Evolutionary conservation across 306 rosid genomes (phyloP), one percentile per base, ranked within the genome.

Genomic region (Ormosia semicastrata): DNA sequence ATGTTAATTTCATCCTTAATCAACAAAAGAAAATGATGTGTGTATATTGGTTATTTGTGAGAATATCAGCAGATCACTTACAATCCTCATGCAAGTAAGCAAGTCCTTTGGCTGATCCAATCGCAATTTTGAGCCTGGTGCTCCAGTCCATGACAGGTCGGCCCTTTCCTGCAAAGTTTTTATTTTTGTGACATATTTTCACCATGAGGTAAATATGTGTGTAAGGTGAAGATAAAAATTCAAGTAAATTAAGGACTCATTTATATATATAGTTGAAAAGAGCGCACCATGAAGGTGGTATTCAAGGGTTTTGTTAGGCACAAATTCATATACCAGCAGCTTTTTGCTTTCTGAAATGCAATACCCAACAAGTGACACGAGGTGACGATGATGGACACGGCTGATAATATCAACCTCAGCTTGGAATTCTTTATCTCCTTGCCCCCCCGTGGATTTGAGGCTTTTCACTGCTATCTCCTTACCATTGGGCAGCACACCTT

Each of bases 71-170:
- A 17, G 30, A 66, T 11, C 12, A 77, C 93, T 86, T 65, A 95
- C 99, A 93, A 73, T 95, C 99, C 89, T 95, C 99, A 6, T 95
- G 99, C 85, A 95, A 84, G 83, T 93, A 95, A 49, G 99, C 96
- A 67, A 95, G 93, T 24, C 99, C 99, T 79, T 95, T 95, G 32
- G 98, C 98, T 2, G 97, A 78, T 77, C 99, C 98, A 64, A 90
- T 33, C 0, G 98, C 97, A 43, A 95, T 92, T 81, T 83, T 92
- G 57, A 92, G 59, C 82, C 99, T 90, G 4, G 83, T 85, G 11
- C 8, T 7, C 98, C 99, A 95, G 8, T 90, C 90, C 92, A 95
- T 58, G 1, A 88, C 78, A n/a, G 89, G 88, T 4, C 78, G 80
- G 77, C 56, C 89, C 63, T 86, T 80, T 4, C 88, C 98, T 90